Conservation (phyloP, 176 grass and related monocot genomes). For the Juncus inflexus region DNA sequence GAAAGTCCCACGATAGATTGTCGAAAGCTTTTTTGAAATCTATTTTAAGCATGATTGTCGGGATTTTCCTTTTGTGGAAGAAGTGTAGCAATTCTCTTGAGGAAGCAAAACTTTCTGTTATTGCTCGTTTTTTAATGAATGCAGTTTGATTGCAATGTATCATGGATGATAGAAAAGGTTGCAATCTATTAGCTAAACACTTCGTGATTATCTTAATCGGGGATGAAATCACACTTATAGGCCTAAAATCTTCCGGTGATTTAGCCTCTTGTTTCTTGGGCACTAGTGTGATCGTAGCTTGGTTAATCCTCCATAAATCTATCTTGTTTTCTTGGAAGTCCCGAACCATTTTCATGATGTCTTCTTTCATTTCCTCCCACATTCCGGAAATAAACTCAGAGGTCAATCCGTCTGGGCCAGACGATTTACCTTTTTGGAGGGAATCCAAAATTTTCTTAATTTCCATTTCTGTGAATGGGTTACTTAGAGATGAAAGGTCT, state of each 20-base stretch:
- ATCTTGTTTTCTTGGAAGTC: background rate
- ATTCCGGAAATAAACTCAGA: background rate
- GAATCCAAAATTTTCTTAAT: background rate
- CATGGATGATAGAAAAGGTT: too few species aligned
- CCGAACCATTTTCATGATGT: background rate
- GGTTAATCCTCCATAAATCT: background rate
- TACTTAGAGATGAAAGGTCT: background rate
- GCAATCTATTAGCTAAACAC: too few species aligned
- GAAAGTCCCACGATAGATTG: too few species aligned
- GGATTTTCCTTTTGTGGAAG: too few species aligned
- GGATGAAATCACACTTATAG: background rate
- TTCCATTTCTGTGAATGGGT: background rate
- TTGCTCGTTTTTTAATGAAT: too few species aligned
- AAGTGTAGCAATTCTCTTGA: too few species aligned
- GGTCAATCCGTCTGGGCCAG: background rate
- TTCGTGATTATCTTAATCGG: too few species aligned
- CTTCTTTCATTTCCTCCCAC: background rate
- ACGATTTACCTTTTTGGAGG: background rate
- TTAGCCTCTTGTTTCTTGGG: background rate
- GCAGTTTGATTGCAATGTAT: too few species aligned
- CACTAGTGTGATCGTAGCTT: background rate
- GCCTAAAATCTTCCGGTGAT: background rate
- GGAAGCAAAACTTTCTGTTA: too few species aligned
- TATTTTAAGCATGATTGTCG: too few species aligned
- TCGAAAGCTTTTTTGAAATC: too few species aligned